Base-by-base conservation (phyloP, 768 basidiomycete genomes). In the Kondoa malvinella region DNA sequence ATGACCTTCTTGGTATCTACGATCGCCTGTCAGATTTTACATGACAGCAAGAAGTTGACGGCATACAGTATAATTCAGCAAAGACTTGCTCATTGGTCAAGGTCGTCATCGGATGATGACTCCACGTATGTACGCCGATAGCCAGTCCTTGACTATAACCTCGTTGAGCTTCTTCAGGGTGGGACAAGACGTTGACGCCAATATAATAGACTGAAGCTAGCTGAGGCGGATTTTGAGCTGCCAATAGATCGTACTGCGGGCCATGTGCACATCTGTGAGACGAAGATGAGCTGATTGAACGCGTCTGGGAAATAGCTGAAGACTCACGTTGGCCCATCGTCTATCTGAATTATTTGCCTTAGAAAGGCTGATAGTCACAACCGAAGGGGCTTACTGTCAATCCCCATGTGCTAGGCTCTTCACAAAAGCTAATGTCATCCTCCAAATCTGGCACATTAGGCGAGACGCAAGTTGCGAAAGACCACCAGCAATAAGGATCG, bases 21-120 rank as follows among this genome's bases (percentile, higher is more conserved):
- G n/a, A n/a, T n/a, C n/a, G n/a, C n/a, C n/a, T n/a, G n/a, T n/a
- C n/a, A n/a, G n/a, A n/a, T n/a, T n/a, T 30, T 56, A 21, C 15
- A 56, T 17, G 27, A 61, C 34, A 32, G 8, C 4, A 21, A 4
- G 4, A 59, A 16, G 3, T 31, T 4, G 15, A 16, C 66, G 4
- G 56, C 16, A 14, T n/a, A 14, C n/a, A 73, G 67, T 71, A 74
- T 4, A 80, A 74, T 73, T 80, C 79, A 60, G 75, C 76, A 33
- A 80, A 71, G 33, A 78, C 73, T 31, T 77, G 72, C 67, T 78
- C 78, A 73, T 80, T 79, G n/a, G 77, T 77, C 12, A 78, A 67
- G 56, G 76, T 76, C 61, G 80, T 80, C 66, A 78, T 76, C 71
- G 78, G 76, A n/a, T 73, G 73, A 69, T 78, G 77, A 29, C 74